Base-by-base conservation (phyloP, 192 early-diverging fungal species). In the Coemansia sp. region DNA sequence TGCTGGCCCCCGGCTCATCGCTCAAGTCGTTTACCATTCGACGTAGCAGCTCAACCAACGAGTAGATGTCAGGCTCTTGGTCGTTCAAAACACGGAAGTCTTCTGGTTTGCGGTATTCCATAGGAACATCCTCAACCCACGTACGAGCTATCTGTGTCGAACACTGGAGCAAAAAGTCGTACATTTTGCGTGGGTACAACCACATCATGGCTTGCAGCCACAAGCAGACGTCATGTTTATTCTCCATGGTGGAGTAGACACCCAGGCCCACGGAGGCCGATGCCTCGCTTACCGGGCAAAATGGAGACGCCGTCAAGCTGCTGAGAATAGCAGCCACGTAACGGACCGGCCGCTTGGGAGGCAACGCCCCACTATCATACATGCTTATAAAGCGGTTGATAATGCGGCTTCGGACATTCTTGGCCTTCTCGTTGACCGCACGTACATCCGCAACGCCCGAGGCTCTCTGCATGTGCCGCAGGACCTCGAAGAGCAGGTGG, bases 191-290 rank as follows among this genome's bases (percentile, higher is more conserved):
- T 6, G 72, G 62, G 16, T 76, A 36, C 2, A 76, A 38, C 72
- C 66, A 69, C n/a, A 65, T 62, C 72, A 76, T 69, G 1, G 72
- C 72, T n/a, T 64, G 53, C 15, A 76, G 45, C 72, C 72, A 76
- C 45, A 69, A 31, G n/a, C 58, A 48, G 4, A 76, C 66, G 12
- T 76, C 72, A 31, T 76, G 66, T 31, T 64, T 76, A 14, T 37
- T 61, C 1, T 76, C 66, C 20, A 23, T 48, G 18, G 53, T 21
- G 0, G 62, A 43, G 2, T 66, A 60, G 10, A 53, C 12, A 0
- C 38, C 47, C 21, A 45, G 57, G 6, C 54, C 45, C 21, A 43
- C 43, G 12, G 37, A 4, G 4, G 12, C 5, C 6, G 51, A 7
- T 0, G 26, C 17, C 5, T 59, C 53, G 1, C 61, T 58, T 23